Percentiles rank a stretch among this genome's conserved stretches.
Evolutionary conservation across 2,329 filamentous ascomycete genomes (phyloP).

Genomic region (Myriangium duriaei): DNA sequence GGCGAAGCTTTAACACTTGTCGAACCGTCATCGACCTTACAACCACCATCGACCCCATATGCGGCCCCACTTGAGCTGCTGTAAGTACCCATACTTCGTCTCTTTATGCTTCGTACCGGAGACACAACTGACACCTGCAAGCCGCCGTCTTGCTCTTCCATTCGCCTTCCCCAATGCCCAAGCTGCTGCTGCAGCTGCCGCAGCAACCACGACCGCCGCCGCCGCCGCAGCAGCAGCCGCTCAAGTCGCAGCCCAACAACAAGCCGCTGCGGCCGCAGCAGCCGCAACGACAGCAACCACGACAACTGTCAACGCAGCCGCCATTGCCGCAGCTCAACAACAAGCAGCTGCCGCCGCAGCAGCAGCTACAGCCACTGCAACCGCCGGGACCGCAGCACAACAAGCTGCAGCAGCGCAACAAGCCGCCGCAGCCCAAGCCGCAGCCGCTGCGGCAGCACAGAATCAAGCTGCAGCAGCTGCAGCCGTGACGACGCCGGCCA

Average conservation of each 20-base stretch:
- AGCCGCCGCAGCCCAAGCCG: constrained; percentile 2
- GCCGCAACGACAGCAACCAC: neutral
- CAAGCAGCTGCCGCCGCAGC: neutral
- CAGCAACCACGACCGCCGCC: constrained; percentile 2
- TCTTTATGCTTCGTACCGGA: too few relatives aligned
- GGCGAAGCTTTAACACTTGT: too few relatives aligned
- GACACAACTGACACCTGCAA: too few relatives aligned
- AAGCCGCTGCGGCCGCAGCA: neutral
- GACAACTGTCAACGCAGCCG: neutral
- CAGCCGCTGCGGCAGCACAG: neutral
- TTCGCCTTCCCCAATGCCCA: too few relatives aligned
- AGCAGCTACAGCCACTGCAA: neutral
- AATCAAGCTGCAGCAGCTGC: constrained; percentile 2
- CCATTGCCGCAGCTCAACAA: neutral
- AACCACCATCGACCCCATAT: too few relatives aligned
- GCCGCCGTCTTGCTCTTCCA: too few relatives aligned
- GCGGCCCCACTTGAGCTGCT: too few relatives aligned
- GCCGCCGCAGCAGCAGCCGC: neutral
- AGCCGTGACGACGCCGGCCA: neutral
- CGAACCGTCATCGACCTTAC: too few relatives aligned
- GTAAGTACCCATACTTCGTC: too few relatives aligned
- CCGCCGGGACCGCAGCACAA: neutral
- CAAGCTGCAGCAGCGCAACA: neutral
- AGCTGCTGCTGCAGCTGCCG: neutral
- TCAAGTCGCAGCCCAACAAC: neutral